Conservation (phyloP, 495 filamentous ascomycete species). For the Annulohypoxylon moriforme region DNA sequence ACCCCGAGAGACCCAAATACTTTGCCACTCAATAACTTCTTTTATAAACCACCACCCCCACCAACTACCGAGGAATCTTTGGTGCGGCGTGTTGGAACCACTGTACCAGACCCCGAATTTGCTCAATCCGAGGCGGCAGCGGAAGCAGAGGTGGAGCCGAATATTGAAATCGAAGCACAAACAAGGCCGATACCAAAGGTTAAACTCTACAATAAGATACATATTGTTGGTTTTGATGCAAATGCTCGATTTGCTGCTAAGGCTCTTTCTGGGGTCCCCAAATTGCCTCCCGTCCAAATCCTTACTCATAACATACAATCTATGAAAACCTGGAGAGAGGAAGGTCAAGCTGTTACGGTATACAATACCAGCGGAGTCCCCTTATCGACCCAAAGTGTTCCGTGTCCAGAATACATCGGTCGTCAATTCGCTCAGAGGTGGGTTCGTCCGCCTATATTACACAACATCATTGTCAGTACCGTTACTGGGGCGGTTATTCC, state of each 20-base stretch:
- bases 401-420: constrained; percentile 24
- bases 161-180: not conserved
- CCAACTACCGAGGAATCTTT: not conserved
- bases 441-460: constrained; percentile 57
- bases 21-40: not conserved
- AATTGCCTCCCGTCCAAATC: constrained; percentile 46
- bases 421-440: not conserved
- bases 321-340: constrained; percentile 39
- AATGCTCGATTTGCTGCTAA: constrained; percentile 64
- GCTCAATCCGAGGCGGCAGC: not conserved
- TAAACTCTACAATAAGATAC: constrained; percentile 52
- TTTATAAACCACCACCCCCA: constrained; percentile 28
- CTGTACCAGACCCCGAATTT: no score
- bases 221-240: constrained; percentile 64
- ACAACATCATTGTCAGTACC: constrained; percentile 78
- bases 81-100: not conserved
- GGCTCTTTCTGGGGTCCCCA: constrained; percentile 53
- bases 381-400: constrained; percentile 30
- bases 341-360: constrained; percentile 41
- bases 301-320: constrained; percentile 42
- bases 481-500: constrained; percentile 66
- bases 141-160: not conserved
- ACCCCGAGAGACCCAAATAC: not conserved
- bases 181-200: not conserved
- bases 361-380: not conserved